A percentile compares a stretch with the other conserved stretches of the same genome.
These are phyloP conservation scores for Sporothrix inflata DNA, from an alignment of 2,329 filamentous ascomycete species.

Conservation along the genomic window DNA sequence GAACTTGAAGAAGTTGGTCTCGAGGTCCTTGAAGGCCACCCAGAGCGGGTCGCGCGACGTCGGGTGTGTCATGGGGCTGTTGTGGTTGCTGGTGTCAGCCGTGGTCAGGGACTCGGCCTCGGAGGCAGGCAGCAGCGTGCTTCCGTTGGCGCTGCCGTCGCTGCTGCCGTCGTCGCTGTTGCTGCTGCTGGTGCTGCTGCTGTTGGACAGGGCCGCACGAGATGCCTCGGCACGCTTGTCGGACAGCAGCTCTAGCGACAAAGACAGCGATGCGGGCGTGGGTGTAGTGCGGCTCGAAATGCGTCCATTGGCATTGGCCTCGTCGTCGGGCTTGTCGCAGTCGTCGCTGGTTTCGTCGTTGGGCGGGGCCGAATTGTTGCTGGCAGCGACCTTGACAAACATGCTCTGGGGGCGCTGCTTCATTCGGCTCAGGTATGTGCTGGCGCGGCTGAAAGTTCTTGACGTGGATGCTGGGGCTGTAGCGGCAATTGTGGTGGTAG, in stretches of 20 bases:
- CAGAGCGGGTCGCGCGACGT: slow-evolving; percentile 56
- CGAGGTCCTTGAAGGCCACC: slow-evolving; percentile 58
- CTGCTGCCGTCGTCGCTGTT: slow-evolving; percentile 33
- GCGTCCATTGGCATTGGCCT: neutral
- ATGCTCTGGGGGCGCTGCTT: slow-evolving; percentile 52
- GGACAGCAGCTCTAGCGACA: slow-evolving; percentile 27
- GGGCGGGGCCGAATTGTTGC: neutral
- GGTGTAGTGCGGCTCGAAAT: neutral
- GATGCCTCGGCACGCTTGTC: slow-evolving; percentile 13
- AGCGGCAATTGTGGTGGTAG: slow-evolving; percentile 1
- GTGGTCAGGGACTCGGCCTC: slow-evolving; percentile 43
- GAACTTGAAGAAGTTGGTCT: slow-evolving; percentile 59
- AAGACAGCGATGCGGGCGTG: slow-evolving; percentile 1
- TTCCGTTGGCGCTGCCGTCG: slow-evolving; percentile 36
- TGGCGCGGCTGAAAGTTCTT: slow-evolving; percentile 49
- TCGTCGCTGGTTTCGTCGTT: slow-evolving; percentile 5
- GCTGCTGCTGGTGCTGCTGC: slow-evolving; percentile 19
- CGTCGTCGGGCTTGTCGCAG: neutral
- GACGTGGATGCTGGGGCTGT: slow-evolving; percentile 37
- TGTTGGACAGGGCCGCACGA: neutral
- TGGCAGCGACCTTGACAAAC: slow-evolving; percentile 45
- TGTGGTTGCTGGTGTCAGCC: slow-evolving; percentile 49
- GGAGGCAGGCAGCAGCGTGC: slow-evolving; percentile 34
- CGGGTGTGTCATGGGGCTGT: slow-evolving; percentile 46
- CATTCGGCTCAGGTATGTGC: slow-evolving; percentile 56